phyloP scores from a whole-genome alignment of 805 yeast genomes.

The Saturnispora zaruensis region DNA sequence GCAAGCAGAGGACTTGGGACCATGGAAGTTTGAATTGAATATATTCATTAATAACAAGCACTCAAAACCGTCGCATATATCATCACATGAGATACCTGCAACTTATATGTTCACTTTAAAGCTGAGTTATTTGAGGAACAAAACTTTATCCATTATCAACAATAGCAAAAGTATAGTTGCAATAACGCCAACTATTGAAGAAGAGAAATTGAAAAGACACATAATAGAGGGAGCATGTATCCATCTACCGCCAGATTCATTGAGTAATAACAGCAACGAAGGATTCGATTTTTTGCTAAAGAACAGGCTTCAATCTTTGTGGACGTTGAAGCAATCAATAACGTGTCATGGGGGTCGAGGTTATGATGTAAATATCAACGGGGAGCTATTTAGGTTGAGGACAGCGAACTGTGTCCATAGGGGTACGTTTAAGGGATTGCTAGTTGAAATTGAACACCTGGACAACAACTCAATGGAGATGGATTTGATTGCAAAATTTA shows the following conservation, averaged over 20 bases:
- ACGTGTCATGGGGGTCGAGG: conserved; percentile 70
- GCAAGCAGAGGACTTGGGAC: conserved; percentile 50
- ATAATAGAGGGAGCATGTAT: conserved; percentile 43
- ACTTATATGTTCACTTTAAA: conserved; percentile 43
- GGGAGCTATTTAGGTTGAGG: conserved; percentile 44
- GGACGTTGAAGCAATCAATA: conserved; percentile 61
- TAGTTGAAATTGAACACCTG: conserved; percentile 49
- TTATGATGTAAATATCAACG: conserved; percentile 32
- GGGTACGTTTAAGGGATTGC: conserved; percentile 63
- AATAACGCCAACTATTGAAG: conserved; percentile 21
- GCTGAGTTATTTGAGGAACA: conserved; percentile 37
- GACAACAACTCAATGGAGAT: conserved; percentile 21
- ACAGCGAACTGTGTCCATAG: conserved; percentile 67
- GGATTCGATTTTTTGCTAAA: conserved; percentile 47
- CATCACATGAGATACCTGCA: conserved; percentile 32
- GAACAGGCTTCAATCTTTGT: conserved; percentile 55
- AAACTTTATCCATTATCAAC: conserved; percentile 42
- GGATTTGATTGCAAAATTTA: conserved; percentile 25
- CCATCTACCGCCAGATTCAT: conserved; percentile 25
- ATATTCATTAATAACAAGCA: conserved; percentile 57
- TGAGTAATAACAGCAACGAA: conserved; percentile 27
- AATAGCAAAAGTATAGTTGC: conserved; percentile 32
- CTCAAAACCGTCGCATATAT: conserved; percentile 33
- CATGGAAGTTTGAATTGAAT: conserved; percentile 64
- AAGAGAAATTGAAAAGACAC: conserved; percentile 21